Conservation (phyloP, 179 eudicot species). For the Silene vulgaris region DNA sequence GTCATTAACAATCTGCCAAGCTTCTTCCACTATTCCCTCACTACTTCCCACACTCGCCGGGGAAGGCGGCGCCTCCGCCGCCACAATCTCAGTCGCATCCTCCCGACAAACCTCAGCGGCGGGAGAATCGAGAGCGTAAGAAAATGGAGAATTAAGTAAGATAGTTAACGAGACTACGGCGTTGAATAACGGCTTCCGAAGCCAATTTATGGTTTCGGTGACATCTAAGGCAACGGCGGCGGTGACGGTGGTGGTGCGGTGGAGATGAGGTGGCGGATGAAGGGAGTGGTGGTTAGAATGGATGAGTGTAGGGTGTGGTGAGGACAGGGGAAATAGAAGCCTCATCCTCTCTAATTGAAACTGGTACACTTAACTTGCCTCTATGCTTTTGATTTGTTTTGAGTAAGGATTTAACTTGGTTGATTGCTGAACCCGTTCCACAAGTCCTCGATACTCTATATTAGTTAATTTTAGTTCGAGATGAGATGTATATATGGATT, state of each 20-base stretch:
- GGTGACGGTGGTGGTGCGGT: background rate
- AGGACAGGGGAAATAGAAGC: conserved; percentile 8
- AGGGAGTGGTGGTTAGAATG: background rate
- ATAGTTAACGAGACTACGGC: conserved; percentile 52
- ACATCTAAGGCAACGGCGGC: background rate
- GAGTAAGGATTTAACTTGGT: too few species aligned
- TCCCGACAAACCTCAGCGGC: conserved; percentile 36
- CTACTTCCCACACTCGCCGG: conserved; percentile 38
- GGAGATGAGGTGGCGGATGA: background rate
- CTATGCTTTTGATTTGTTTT: too few species aligned
- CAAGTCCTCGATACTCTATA: too few species aligned
- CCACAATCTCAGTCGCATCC: conserved; percentile 24
- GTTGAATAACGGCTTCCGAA: conserved; percentile 28
- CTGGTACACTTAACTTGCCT: too few species aligned
- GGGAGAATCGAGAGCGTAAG: conserved; percentile 32
- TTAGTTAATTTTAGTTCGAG: too few species aligned
- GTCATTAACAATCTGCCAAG: conserved; percentile 85
- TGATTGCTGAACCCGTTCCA: too few species aligned
- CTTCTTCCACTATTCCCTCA: conserved; percentile 76
- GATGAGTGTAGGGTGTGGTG: conserved; percentile 10
- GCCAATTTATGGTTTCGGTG: conserved; percentile 20
- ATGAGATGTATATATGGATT: too few species aligned
- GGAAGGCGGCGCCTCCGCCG: conserved; percentile 1
- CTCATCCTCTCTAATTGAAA: too few species aligned
- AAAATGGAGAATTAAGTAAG: conserved; percentile 41